phyloP scores from a whole-genome alignment of 495 filamentous ascomycete species.

The Xylaria castorea region DNA sequence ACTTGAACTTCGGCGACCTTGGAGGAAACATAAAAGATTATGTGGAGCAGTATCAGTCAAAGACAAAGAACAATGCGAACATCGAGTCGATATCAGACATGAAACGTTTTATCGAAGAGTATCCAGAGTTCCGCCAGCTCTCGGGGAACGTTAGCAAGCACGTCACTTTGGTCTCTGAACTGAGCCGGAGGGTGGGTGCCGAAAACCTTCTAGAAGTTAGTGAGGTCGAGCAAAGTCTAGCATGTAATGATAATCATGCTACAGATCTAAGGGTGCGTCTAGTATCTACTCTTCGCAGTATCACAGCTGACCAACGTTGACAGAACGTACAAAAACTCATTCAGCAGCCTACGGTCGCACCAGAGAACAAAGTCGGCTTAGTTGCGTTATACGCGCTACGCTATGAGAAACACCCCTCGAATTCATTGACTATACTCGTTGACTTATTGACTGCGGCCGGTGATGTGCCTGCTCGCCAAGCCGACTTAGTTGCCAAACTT shows the following conservation, averaged over 20 bases:
- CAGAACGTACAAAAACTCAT: constrained; percentile 87
- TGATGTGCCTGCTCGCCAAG: constrained; percentile 72
- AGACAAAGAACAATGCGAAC: constrained; percentile 89
- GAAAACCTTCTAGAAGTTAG: constrained; percentile 90
- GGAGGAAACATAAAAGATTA: constrained; percentile 99
- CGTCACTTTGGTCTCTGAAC: constrained; percentile 91
- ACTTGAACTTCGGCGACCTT: constrained; percentile 95
- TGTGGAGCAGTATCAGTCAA: constrained; percentile 95
- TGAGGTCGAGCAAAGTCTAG: constrained; percentile 94
- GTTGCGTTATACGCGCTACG: constrained; percentile 92
- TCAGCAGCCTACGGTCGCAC: constrained; percentile 71
- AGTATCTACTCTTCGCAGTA: neutral
- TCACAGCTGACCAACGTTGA: neutral
- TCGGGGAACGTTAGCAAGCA: constrained; percentile 99
- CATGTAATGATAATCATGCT: constrained; percentile 93
- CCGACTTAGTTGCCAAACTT: constrained; percentile 76
- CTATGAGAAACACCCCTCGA: constrained; percentile 84
- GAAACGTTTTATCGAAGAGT: constrained; percentile 99
- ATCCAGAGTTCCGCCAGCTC: constrained; percentile 94
- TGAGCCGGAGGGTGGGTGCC: constrained; percentile 82
- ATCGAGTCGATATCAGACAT: constrained; percentile 97
- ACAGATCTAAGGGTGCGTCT: constrained; percentile 78
- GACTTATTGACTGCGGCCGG: constrained; percentile 83
- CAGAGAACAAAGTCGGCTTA: constrained; percentile 81
- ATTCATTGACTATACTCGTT: constrained; percentile 78